These are phyloP conservation scores for Penicillium sclerotiorum DNA, from an alignment of 2,329 filamentous ascomycete species.

Conservation along the genomic window DNA sequence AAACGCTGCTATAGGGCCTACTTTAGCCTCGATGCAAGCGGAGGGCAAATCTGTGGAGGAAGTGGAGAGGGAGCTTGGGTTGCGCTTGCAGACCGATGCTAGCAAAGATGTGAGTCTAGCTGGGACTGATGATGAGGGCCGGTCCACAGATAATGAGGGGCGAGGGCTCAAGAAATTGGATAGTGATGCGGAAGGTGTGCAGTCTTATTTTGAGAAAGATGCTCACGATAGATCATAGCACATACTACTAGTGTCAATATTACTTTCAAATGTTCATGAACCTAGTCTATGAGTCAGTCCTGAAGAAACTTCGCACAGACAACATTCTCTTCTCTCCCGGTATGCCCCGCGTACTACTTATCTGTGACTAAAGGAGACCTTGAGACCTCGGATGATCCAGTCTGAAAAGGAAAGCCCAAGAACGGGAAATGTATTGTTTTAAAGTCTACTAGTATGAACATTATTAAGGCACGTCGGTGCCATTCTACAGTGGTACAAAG, in stretches of 20 bases:
- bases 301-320: too few relatives aligned
- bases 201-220: slow-evolving; percentile 34
- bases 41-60: slow-evolving; percentile 11
- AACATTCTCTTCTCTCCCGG: too few relatives aligned
- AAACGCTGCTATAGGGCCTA: neutral
- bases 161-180: slow-evolving; percentile 24
- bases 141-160: slow-evolving; percentile 27
- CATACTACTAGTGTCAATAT: neutral
- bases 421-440: slow-evolving; percentile 2
- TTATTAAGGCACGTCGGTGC: too few relatives aligned
- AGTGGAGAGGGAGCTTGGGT: slow-evolving; percentile 64
- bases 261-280: too few relatives aligned
- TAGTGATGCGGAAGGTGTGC: slow-evolving; percentile 41
- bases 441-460: too few relatives aligned
- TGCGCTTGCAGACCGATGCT: slow-evolving; percentile 65
- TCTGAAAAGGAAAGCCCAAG: neutral
- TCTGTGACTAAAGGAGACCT: too few relatives aligned
- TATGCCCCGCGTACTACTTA: too few relatives aligned
- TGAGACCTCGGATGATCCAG: too few relatives aligned
- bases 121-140: slow-evolving; percentile 60
- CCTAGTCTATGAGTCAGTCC: too few relatives aligned
- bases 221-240: slow-evolving; percentile 2
- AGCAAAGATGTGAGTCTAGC: slow-evolving; percentile 72
- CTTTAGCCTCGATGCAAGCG: neutral
- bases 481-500: slow-evolving; percentile 34